Percentiles rank a stretch among this genome's conserved stretches.
Conservation (phyloP, 495 filamentous ascomycete genomes). For the Trichoderma reesei region DNA sequence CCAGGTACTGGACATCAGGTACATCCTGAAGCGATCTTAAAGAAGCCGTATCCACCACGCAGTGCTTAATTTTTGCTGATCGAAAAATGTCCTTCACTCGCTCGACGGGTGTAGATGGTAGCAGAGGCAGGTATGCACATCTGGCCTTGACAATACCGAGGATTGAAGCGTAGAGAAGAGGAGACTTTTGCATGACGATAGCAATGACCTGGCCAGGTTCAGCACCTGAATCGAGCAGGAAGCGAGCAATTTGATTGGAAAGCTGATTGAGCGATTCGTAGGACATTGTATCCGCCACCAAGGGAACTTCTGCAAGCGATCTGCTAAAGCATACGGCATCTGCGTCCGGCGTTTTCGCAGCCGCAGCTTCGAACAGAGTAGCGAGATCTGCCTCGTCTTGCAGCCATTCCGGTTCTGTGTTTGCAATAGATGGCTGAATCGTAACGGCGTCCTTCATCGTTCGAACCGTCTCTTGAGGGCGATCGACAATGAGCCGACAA, state of each 20-base stretch:
- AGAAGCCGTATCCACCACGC: conserved; percentile 30
- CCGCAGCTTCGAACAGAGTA: conserved; percentile 43
- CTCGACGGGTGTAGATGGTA: conserved; percentile 50
- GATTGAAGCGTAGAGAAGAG: conserved; percentile 57
- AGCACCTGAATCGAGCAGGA: conserved; percentile 38
- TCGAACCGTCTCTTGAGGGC: conserved; percentile 25
- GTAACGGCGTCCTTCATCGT: not conserved
- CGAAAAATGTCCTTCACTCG: conserved; percentile 45
- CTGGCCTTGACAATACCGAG: conserved; percentile 63
- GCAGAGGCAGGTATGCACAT: conserved; percentile 63
- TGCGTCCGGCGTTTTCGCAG: conserved; percentile 34
- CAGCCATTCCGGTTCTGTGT: conserved; percentile 19
- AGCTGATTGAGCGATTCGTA: conserved; percentile 52
- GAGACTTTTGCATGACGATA: conserved; percentile 61
- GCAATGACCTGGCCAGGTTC: conserved; percentile 46
- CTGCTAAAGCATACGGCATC: conserved; percentile 52
- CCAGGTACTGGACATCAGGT: conserved; percentile 22
- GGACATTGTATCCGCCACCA: conserved; percentile 35
- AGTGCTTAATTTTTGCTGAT: conserved; percentile 39
- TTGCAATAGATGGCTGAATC: conserved; percentile 46
- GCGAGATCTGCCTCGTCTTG: conserved; percentile 27
- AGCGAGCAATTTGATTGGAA: conserved; percentile 55
- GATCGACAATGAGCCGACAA: conserved; percentile 28
- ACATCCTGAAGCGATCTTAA: conserved; percentile 15
- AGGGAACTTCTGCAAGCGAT: conserved; percentile 24